phyloP scores from a whole-genome alignment of 116 monocot genomes.

The Iris pallida region DNA sequence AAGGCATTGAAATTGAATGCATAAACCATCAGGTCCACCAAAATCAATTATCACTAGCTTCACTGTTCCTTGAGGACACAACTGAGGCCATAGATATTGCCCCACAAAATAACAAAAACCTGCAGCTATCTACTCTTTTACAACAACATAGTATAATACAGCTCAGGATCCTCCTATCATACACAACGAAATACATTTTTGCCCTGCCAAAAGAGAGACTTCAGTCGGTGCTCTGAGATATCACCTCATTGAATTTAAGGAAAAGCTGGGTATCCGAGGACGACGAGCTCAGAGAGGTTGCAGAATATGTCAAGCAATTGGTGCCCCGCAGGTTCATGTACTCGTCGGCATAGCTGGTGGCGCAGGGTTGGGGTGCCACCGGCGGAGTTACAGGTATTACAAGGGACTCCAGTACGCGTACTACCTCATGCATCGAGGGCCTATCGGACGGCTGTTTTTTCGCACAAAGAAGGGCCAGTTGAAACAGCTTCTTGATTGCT shows the following conservation, averaged over 20 bases:
- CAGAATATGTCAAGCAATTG: constrained; percentile 32
- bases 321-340: constrained; percentile 56
- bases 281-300: constrained; percentile 45
- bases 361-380: constrained; percentile 1
- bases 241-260: constrained; percentile 89
- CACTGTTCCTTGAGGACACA: too few species aligned
- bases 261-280: constrained; percentile 84
- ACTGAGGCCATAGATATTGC: too few species aligned
- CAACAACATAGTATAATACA: too few species aligned
- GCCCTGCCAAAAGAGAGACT: too few species aligned
- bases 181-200: too few species aligned
- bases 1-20: too few species aligned
- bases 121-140: too few species aligned
- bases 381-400: constrained; percentile 24
- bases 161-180: too few species aligned
- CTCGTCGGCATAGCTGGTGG: constrained; percentile 50
- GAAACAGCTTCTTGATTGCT: constrained; percentile 69
- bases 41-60: too few species aligned
- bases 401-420: constrained; percentile 60
- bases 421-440: constrained; percentile 91
- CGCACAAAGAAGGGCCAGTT: constrained; percentile 82
- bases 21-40: too few species aligned
- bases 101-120: too few species aligned
- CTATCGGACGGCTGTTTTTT: constrained; percentile 76
- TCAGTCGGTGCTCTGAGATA: constrained; percentile 69